Base-by-base conservation (phyloP, 345 rosid genomes). In the Nephelium lappaceum region DNA sequence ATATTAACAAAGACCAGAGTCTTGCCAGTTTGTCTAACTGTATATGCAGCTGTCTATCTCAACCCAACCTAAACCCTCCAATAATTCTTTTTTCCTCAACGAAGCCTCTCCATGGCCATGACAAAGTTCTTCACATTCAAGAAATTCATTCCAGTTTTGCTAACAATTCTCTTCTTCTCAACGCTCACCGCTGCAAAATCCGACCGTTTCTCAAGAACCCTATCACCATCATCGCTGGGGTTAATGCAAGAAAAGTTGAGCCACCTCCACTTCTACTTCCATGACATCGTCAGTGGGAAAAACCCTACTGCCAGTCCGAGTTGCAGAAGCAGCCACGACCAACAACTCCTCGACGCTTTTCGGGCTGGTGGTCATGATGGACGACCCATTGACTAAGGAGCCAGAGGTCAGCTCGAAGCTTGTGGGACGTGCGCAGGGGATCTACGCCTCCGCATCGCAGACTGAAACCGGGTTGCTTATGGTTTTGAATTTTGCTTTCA, bases 191-290 rank as follows among this genome's bases (percentile, higher is more conserved):
- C 51, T 4, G 63, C 78, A 51, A 65, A 66, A 36, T 65, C 71
- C 10, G 2, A 14, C 43, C 27, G 14, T n/a, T 75, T 65, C 36
- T n/a, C 47, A 23, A 75, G 18, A 31, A 19, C 21, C 61, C 47
- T 75, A 21, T 49, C 78, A 49, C 64, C 78, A 31, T n/a, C 31
- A n/a, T 65, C 63, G 15, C 64, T 31, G 8, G 69, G 69, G 38
- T 70, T 79, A 45, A 71, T 64, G 24, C 19, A 55, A 31, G 72
- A 84, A 78, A 85, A 87, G 76, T 82, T 85, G 9, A 82, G 80
- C 83, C 90, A 85, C 71, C 85, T 83, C 45, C 86, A 73, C 77
- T 83, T 87, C 80, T 84, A 84, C 79, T 77, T 80, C 73, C 87
- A 85, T 11, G 86, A 84, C 72, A 78, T 79, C 11, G 41, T 78